A percentile compares a stretch with the other conserved stretches of the same genome.
phyloP scores from a whole-genome alignment of 1,139 yeast species.

The Blastobotrys petasosporus region DNA sequence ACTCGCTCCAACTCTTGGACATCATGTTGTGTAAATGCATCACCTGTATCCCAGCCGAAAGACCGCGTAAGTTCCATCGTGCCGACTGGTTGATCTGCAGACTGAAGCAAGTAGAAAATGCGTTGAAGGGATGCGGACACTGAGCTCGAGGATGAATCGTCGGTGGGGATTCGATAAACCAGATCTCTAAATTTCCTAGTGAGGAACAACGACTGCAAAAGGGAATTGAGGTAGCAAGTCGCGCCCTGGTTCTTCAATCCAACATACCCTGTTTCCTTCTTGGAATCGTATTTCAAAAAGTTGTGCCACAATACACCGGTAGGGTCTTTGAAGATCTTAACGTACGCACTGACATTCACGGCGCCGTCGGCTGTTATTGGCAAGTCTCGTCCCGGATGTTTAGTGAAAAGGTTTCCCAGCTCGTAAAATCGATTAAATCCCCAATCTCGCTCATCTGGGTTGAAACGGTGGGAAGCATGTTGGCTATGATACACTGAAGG shows the following conservation, averaged over 20 bases:
- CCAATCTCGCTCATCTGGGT: constrained; percentile 80
- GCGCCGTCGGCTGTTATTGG: constrained; percentile 43
- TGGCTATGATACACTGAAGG: constrained; percentile 54
- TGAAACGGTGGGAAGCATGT: constrained; percentile 77
- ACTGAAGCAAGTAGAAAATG: constrained; percentile 71
- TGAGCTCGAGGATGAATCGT: constrained; percentile 22
- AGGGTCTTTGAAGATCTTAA: constrained; percentile 74
- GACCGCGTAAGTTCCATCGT: constrained; percentile 83
- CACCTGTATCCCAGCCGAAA: constrained; percentile 96
- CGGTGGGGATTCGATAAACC: constrained; percentile 85
- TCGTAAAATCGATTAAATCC: constrained; percentile 82
- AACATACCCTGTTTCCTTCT: constrained; percentile 78
- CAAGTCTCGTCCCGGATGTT: neutral
- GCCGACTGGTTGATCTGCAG: constrained; percentile 69
- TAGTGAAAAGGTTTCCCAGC: constrained; percentile 41
- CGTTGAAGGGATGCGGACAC: constrained; percentile 86
- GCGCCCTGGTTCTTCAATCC: constrained; percentile 97
- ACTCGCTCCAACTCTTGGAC: constrained; percentile 95
- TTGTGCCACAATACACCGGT: constrained; percentile 95
- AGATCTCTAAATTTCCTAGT: constrained; percentile 77
- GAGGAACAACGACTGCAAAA: constrained; percentile 83
- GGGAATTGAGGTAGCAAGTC: constrained; percentile 89
- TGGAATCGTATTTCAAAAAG: constrained; percentile 79
- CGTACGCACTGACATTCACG: constrained; percentile 69
- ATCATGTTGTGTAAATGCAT: constrained; percentile 96